Evolutionary conservation across 1,139 yeast genomes (phyloP).

Genomic region (Yamadazyma songkhlaensis): DNA sequence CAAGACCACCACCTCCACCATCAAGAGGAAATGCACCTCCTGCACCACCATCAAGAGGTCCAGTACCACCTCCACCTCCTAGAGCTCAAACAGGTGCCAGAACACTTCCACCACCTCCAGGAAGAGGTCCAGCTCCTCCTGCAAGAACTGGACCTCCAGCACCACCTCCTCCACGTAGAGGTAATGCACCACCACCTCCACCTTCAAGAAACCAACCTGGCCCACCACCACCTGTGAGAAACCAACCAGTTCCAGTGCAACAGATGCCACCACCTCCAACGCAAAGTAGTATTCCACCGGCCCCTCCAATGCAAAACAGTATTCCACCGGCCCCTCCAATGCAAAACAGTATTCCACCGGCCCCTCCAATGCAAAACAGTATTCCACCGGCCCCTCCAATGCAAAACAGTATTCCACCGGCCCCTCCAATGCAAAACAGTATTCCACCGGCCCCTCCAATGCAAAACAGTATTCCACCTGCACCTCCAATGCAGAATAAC

Average conservation of each 20-base stretch:
- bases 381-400: too few relatives aligned
- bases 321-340: too few relatives aligned
- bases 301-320: too few relatives aligned
- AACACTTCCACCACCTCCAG: slow-evolving; percentile 38
- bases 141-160: slow-evolving; percentile 18
- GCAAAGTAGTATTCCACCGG: too few relatives aligned
- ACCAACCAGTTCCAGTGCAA: slow-evolving; percentile 10
- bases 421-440: too few relatives aligned
- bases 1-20: slow-evolving; percentile 2
- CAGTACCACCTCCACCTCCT: slow-evolving; percentile 20
- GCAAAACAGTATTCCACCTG: too few relatives aligned
- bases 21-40: slow-evolving; percentile 14
- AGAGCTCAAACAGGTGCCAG: slow-evolving; percentile 18
- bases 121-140: slow-evolving; percentile 23
- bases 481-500: too few relatives aligned
- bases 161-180: slow-evolving; percentile 19
- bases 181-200: slow-evolving; percentile 21
- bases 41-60: slow-evolving; percentile 17
- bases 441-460: too few relatives aligned
- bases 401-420: too few relatives aligned
- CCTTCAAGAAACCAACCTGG: slow-evolving; percentile 14
- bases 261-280: slow-evolving; percentile 10
- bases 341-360: too few relatives aligned
- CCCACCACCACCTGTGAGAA: slow-evolving; percentile 27
- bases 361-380: too few relatives aligned